These are phyloP conservation scores for Phyllosticta citrichinensis DNA, from an alignment of 2,329 filamentous ascomycete genomes.

Conservation along the genomic window DNA sequence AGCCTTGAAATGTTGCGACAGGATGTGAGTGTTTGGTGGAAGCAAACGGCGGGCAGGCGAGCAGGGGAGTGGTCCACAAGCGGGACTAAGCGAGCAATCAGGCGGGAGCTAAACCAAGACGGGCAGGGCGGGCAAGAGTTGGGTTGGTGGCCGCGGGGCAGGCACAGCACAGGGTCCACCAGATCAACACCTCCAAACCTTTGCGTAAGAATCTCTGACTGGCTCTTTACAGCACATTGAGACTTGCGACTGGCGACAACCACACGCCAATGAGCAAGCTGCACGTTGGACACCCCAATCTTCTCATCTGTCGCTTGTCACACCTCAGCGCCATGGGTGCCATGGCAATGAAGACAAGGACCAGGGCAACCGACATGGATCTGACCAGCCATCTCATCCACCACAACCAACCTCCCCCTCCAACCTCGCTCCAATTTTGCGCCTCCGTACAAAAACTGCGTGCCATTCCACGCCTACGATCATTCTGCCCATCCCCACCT, in stretches of 20 bases:
- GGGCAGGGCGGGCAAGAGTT: neutral
- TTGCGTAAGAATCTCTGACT: neutral
- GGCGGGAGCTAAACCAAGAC: neutral
- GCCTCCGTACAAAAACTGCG: neutral
- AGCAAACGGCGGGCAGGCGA: neutral
- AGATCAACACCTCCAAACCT: neutral
- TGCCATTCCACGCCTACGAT: neutral
- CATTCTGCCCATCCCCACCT: neutral
- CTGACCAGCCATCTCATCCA: neutral
- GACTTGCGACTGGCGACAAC: too few relatives aligned
- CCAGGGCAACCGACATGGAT: neutral
- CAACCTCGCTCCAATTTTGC: neutral
- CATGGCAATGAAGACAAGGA: neutral
- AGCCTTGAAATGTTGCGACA: neutral
- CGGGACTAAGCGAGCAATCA: neutral
- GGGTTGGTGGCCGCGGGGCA: neutral
- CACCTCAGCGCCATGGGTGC: neutral
- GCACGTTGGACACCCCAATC: neutral
- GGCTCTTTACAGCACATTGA: neutral
- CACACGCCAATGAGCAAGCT: too few relatives aligned
- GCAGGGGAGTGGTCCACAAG: neutral
- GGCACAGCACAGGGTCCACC: neutral
- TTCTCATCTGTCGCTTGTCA: neutral
- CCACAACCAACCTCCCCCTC: neutral
- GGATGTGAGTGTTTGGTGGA: neutral